A percentile compares a stretch with the other conserved stretches of the same genome.
These are phyloP conservation scores for Ustilago vetiveriae DNA, from an alignment of 1,284 basidiomycete species.

Conservation along the genomic window DNA sequence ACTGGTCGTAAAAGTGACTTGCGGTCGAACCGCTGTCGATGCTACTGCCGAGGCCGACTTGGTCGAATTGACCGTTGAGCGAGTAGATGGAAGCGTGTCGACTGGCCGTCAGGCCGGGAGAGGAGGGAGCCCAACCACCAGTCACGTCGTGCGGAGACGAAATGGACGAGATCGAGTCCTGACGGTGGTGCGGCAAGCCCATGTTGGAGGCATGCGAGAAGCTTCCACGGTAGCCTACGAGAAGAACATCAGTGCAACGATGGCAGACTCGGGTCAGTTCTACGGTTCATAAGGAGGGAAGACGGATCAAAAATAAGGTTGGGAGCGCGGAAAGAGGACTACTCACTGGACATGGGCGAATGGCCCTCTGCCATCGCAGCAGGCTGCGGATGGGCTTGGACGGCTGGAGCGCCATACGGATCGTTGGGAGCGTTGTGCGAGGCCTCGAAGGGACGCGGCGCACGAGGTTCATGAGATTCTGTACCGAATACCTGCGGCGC, in stretches of 20 bases:
- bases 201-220: conserved; percentile 39
- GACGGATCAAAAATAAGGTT: background rate
- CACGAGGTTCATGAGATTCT: conserved; percentile 44
- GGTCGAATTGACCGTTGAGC: conserved; percentile 49
- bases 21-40: conserved; percentile 42
- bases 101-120: conserved; percentile 40
- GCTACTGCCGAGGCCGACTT: conserved; percentile 42
- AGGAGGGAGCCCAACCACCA: conserved; percentile 46
- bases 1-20: conserved; percentile 48
- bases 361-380: conserved; percentile 30
- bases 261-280: too few species aligned
- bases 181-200: conserved; percentile 43
- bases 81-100: conserved; percentile 52
- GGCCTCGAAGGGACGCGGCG: conserved; percentile 41
- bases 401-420: conserved; percentile 25
- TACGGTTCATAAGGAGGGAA: background rate
- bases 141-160: conserved; percentile 47
- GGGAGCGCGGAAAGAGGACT: background rate
- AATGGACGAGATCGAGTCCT: conserved; percentile 46
- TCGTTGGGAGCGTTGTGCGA: conserved; percentile 24
- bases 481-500: conserved; percentile 31
- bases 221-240: conserved; percentile 42
- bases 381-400: conserved; percentile 27
- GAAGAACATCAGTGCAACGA: too few species aligned
- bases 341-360: conserved; percentile 47